These are phyloP conservation scores for Echinochloa phyllopogon DNA, from an alignment of 176 grass and related monocot species.

Conservation along the genomic window DNA sequence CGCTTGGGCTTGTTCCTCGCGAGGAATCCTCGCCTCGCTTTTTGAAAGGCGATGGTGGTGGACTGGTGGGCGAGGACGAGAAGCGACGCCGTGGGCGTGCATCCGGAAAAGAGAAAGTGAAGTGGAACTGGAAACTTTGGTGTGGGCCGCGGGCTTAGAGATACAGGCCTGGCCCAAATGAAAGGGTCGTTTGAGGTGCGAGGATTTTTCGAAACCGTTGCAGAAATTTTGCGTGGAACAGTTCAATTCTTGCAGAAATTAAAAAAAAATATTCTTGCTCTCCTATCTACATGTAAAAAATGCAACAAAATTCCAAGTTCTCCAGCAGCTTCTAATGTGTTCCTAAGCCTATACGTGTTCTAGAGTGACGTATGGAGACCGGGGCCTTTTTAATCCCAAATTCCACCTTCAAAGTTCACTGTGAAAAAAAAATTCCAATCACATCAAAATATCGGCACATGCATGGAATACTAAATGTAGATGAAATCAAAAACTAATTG, in stretches of 20 bases:
- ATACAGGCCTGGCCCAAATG: not conserved
- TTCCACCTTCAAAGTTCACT: no score
- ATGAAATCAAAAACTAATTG: no score
- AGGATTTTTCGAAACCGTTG: not conserved
- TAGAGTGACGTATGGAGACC: no score
- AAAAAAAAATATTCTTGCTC: not conserved
- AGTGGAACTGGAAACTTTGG: not conserved
- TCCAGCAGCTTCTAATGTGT: not conserved
- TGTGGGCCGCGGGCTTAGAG: not conserved
- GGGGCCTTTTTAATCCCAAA: no score
- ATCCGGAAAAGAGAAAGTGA: no score
- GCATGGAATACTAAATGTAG: no score
- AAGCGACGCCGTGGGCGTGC: not conserved
- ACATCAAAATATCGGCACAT: no score
- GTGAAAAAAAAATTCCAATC: no score
- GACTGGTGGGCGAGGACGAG: conserved; percentile 7
- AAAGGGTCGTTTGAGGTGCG: not conserved
- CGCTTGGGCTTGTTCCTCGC: not conserved
- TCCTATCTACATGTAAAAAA: not conserved
- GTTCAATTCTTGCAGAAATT: not conserved
- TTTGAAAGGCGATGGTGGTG: conserved; percentile 36
- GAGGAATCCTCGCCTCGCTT: not conserved
- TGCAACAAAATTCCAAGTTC: no score
- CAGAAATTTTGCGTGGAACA: not conserved
- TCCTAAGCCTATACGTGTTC: no score